phyloP scores from a whole-genome alignment of 2,329 filamentous ascomycete species.

The Tolypocladium sp. region DNA sequence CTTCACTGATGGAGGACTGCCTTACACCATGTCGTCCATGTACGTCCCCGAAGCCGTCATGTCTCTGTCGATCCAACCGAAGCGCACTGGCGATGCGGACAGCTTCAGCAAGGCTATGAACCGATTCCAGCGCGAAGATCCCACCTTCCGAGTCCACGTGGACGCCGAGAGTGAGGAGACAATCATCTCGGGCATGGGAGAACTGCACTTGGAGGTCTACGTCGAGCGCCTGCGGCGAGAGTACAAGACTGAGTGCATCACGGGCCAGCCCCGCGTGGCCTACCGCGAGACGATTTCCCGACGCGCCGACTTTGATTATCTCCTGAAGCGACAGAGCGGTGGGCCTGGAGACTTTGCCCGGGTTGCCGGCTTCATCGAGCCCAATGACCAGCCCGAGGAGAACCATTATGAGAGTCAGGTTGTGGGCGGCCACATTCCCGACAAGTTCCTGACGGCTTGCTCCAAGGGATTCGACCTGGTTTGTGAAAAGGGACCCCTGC shows the following conservation, averaged over 20 bases:
- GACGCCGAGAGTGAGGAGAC: slow-evolving; percentile 91
- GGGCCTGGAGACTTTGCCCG: slow-evolving; percentile 93
- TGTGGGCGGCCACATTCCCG: slow-evolving; percentile 80
- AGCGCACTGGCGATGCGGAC: slow-evolving; percentile 80
- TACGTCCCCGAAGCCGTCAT: slow-evolving; percentile 97
- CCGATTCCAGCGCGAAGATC: slow-evolving; percentile 96
- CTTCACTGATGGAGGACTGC: slow-evolving; percentile 87
- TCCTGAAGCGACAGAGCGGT: slow-evolving; percentile 90
- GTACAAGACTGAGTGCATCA: slow-evolving; percentile 91
- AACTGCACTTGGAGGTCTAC: slow-evolving; percentile 94
- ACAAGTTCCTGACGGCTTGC: slow-evolving; percentile 92
- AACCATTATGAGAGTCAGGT: slow-evolving; percentile 86
- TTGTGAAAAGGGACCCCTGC: slow-evolving; percentile 78
- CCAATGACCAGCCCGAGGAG: slow-evolving; percentile 59
- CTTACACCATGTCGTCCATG: slow-evolving; percentile 97
- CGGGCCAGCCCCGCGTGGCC: slow-evolving; percentile 92
- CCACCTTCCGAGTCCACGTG: slow-evolving; percentile 91
- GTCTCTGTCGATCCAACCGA: slow-evolving; percentile 93
- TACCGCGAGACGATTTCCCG: slow-evolving; percentile 90
- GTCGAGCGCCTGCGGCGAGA: slow-evolving; percentile 94
- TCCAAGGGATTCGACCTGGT: slow-evolving; percentile 85
- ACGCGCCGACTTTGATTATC: slow-evolving; percentile 78
- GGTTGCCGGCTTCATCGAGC: slow-evolving; percentile 87
- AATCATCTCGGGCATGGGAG: slow-evolving; percentile 97
- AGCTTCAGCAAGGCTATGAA: slow-evolving; percentile 99